phyloP scores from a whole-genome alignment of 345 rosid species.

The Eucalyptus regnans region DNA sequence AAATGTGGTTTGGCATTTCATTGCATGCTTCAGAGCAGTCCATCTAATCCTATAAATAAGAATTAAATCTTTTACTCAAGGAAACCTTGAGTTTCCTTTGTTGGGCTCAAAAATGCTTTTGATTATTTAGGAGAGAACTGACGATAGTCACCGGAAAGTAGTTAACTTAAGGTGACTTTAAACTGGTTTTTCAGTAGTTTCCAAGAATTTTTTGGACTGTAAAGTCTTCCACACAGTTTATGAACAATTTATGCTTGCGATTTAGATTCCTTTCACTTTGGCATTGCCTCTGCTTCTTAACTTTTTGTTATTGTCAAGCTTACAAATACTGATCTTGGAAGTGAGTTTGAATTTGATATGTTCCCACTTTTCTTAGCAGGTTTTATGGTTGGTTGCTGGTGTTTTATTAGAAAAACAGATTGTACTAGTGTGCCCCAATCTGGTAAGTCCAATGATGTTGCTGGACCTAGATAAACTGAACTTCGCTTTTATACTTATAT shows the following conservation, averaged over 20 bases:
- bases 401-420: conserved; percentile 87
- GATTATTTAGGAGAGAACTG: neutral
- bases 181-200: neutral
- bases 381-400: conserved; percentile 76
- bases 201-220: neutral
- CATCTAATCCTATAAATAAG: neutral
- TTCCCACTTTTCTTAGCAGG: conserved; percentile 22
- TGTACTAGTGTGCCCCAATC: conserved; percentile 74
- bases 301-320: neutral
- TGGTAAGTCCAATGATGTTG: conserved; percentile 43
- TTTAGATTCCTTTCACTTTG: neutral
- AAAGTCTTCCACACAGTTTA: neutral
- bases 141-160: neutral
- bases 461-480: neutral
- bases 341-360: neutral
- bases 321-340: neutral
- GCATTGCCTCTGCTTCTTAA: neutral
- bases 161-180: neutral
- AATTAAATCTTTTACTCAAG: neutral
- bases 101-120: neutral
- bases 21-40: neutral
- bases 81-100: neutral
- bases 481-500: neutral
- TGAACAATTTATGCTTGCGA: neutral
- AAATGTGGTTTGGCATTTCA: neutral